Evolutionary conservation across 768 basidiomycete genomes (phyloP).

Genomic region (Kondoa subrosea): DNA sequence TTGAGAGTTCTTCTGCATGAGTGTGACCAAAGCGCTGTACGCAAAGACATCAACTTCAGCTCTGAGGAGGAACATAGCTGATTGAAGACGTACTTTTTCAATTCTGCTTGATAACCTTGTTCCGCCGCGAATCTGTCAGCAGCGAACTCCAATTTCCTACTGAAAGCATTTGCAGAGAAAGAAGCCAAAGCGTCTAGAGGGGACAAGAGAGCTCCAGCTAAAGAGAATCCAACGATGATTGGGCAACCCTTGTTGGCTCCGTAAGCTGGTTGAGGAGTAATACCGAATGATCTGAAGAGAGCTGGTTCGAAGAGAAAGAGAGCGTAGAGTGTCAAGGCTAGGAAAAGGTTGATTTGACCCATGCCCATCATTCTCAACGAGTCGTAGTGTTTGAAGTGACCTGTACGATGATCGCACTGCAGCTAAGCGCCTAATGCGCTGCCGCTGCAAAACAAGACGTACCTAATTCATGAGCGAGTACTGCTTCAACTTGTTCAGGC

Average conservation of each 20-base stretch:
- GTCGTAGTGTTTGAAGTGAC: slow-evolving; percentile 46
- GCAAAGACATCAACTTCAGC: not conserved
- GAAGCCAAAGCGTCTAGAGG: slow-evolving; percentile 32
- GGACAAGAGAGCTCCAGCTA: slow-evolving; percentile 32
- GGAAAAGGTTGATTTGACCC: slow-evolving; percentile 73
- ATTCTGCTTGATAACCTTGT: slow-evolving; percentile 1
- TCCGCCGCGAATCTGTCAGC: slow-evolving; percentile 24
- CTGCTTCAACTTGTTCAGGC: slow-evolving; percentile 86
- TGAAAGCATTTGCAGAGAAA: slow-evolving; percentile 25
- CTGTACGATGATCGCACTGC: not conserved
- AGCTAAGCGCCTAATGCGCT: not conserved
- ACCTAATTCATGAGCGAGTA: slow-evolving; percentile 91
- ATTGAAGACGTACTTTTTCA: slow-evolving; percentile 9
- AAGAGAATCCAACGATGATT: slow-evolving; percentile 33
- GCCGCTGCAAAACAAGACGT: slow-evolving; percentile 82
- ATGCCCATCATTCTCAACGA: slow-evolving; percentile 45
- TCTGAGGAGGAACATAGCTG: slow-evolving; percentile 8
- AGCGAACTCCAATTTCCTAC: slow-evolving; percentile 22
- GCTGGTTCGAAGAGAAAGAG: slow-evolving; percentile 33
- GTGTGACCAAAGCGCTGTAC: not conserved
- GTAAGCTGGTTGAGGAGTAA: slow-evolving; percentile 15
- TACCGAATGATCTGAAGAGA: slow-evolving; percentile 32
- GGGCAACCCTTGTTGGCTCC: slow-evolving; percentile 28
- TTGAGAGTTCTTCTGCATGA: slow-evolving; percentile 5
- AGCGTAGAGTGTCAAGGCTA: slow-evolving; percentile 39